Evolutionary conservation across 2,329 filamentous ascomycete genomes (phyloP).

Genomic region (Gaeumannomyces sp.): DNA sequence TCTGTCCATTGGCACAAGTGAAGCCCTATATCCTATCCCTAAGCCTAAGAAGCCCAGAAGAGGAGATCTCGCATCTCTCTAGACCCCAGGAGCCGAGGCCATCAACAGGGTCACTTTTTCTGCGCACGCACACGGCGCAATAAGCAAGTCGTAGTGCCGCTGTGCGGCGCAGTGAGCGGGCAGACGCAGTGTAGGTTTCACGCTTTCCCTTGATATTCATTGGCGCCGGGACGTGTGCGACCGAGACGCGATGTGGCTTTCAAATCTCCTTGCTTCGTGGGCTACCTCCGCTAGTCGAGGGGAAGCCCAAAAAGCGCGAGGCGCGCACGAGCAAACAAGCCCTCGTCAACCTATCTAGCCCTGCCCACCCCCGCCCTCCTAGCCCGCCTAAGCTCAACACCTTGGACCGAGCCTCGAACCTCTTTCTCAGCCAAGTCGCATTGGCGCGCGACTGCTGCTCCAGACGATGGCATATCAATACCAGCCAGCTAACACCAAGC

Average conservation of each 20-base stretch:
- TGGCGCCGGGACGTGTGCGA: not conserved
- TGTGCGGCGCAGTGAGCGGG: not conserved
- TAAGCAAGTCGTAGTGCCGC: not conserved
- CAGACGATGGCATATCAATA: not conserved
- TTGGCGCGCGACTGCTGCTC: not conserved
- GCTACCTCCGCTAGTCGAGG: too few species aligned
- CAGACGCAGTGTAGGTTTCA: not conserved
- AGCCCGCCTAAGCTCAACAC: too few species aligned
- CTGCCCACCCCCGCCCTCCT: not conserved
- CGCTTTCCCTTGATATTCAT: not conserved
- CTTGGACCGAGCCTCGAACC: not conserved
- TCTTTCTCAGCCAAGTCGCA: not conserved
- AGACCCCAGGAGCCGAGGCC: not conserved
- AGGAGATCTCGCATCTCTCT: not conserved
- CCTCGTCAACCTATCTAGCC: not conserved
- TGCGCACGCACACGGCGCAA: not conserved
- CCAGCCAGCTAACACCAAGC: not conserved
- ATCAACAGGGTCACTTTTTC: too few species aligned
- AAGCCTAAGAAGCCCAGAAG: not conserved
- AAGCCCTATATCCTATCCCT: not conserved
- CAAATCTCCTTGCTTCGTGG: not conserved
- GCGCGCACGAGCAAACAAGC: not conserved
- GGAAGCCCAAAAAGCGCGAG: not conserved
- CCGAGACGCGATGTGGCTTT: not conserved
- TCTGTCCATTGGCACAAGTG: not conserved